phyloP scores from a whole-genome alignment of 805 yeast genomes.

The Suhomyces faveliae region DNA sequence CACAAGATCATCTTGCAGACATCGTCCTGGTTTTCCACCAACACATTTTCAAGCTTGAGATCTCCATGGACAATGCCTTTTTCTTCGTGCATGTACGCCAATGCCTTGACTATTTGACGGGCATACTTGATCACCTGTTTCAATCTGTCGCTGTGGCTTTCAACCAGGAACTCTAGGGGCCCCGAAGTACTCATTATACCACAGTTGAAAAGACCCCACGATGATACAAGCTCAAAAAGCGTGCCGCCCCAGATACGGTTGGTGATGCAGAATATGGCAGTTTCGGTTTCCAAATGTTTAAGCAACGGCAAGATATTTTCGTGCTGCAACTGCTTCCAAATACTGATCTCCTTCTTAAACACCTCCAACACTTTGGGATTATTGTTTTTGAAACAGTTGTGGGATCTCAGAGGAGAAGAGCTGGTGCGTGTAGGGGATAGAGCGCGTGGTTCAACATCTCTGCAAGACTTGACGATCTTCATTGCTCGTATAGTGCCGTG shows the following conservation, averaged over 20 bases:
- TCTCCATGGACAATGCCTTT: conserved; percentile 77
- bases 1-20: conserved; percentile 55
- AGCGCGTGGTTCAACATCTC: conserved; percentile 16
- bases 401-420: conserved; percentile 8
- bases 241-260: conserved; percentile 73
- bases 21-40: conserved; percentile 44
- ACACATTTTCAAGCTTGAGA: conserved; percentile 76
- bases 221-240: conserved; percentile 66
- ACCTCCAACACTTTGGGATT: conserved; percentile 52
- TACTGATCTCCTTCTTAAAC: conserved; percentile 66
- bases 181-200: conserved; percentile 27
- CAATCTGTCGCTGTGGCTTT: conserved; percentile 33
- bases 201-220: conserved; percentile 55
- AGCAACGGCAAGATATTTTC: conserved; percentile 61
- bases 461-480: conserved; percentile 50
- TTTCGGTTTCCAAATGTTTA: conserved; percentile 58
- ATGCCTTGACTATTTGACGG: conserved; percentile 56
- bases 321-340: conserved; percentile 74
- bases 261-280: conserved; percentile 70
- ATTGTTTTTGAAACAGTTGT: conserved; percentile 21
- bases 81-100: conserved; percentile 55
- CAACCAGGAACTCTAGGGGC: conserved; percentile 27
- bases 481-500: conserved; percentile 50
- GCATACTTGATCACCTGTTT: conserved; percentile 33
- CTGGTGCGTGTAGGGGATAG: conserved; percentile 5